Conservation (phyloP, 352 stramenopile species). For the Globisporangium barbulae region DNA sequence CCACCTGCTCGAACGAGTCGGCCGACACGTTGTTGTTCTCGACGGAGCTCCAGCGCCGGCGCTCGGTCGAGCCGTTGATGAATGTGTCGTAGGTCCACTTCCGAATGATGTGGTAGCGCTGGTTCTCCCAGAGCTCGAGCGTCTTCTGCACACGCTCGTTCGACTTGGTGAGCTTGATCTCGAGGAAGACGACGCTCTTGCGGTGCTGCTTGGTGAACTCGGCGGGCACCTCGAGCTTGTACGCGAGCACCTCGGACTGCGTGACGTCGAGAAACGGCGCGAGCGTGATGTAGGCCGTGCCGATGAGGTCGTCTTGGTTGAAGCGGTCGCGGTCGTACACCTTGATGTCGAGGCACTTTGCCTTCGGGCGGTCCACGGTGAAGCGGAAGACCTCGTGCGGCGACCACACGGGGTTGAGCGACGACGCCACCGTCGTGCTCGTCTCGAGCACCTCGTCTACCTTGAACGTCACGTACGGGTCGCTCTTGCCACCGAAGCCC, state of each 20-base stretch:
- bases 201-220: constrained; percentile 61
- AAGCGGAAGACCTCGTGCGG: constrained; percentile 61
- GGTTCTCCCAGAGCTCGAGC: constrained; percentile 86
- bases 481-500: constrained; percentile 70
- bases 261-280: constrained; percentile 45
- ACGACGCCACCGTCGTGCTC: constrained; percentile 41
- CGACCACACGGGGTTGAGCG: constrained; percentile 53
- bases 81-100: constrained; percentile 71
- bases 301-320: constrained; percentile 56
- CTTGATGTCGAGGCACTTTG: constrained; percentile 49
- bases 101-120: constrained; percentile 74
- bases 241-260: constrained; percentile 44
- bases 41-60: constrained; percentile 67
- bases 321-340: constrained; percentile 69
- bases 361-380: constrained; percentile 50
- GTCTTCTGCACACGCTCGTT: constrained; percentile 58
- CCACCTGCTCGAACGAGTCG: constrained; percentile 65
- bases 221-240: constrained; percentile 49
- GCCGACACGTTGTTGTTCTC: constrained; percentile 62
- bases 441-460: constrained; percentile 39
- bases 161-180: constrained; percentile 42
- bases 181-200: constrained; percentile 57
- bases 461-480: constrained; percentile 74
- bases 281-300: constrained; percentile 42
- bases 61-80: constrained; percentile 53